Base-by-base conservation (phyloP, 2,329 filamentous ascomycete genomes). In the Colletotrichum paranaense region DNA sequence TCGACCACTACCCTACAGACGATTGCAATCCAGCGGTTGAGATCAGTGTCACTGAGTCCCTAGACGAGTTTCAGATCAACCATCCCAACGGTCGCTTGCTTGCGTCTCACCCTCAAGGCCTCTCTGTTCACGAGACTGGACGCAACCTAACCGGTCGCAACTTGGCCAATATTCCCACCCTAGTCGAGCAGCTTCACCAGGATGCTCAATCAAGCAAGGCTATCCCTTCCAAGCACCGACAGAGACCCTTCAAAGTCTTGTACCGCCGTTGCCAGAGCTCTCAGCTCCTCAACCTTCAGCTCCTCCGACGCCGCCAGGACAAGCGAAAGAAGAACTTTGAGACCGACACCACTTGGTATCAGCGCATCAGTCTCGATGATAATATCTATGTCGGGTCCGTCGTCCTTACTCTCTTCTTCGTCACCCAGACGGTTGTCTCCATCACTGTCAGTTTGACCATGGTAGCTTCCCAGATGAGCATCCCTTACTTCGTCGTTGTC, bases 41-140 rank as follows among this genome's bases (percentile, higher is more conserved):
- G 24, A 67, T 73, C 55, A 73, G 71, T 35, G 35, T 73, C 16
- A 49, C 60, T 1, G 71, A 73, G 49, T 73, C 71, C 2, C 56
- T 71, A 19, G 71, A 73, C 24, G 71, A 73, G 35, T 73, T 73
- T 24, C 71, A 73, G 35, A 24, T 66, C 67, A 66, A 42, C 4
- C 71, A 73, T 38, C 71, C 71, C 8, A 58, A 73, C 14, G 67
- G 67, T 12, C 24, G 57, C 11, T 56, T 60, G 4, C 71, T 73
- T 2, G 35, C 59, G 14, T 62, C 65, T 14, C 71, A 73, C n/a
- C 71, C 71, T 1, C 26, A 56, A 22, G 22, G 53, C 12, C 56
- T 71, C 1, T 30, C 35, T 4, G 38, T 62, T 16, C 12, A 24
- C 16, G 16, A 46, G 8, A 35, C 35, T 2, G 22, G 56, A 5